Evolutionary conservation across 2,329 filamentous ascomycete species (phyloP).

Genomic region (Clonostachys sp.): DNA sequence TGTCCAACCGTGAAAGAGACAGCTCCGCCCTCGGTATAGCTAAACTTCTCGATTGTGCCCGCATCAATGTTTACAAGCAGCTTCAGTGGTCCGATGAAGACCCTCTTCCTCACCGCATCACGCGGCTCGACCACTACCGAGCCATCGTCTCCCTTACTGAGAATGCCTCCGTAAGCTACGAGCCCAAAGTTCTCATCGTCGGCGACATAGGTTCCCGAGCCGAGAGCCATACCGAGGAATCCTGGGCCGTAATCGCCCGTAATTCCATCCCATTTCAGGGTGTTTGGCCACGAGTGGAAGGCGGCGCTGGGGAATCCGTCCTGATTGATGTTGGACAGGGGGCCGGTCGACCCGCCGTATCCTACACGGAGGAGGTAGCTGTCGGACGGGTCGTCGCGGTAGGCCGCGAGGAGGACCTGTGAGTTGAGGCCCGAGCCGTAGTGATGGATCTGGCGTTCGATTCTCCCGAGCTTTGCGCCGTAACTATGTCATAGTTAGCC

Average conservation of each 20-base stretch:
- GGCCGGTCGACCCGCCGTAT: constrained; percentile 47
- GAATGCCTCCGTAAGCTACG: constrained; percentile 43
- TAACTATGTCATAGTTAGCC: constrained; percentile 18
- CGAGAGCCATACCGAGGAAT: constrained; percentile 46
- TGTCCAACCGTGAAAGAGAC: constrained; percentile 20
- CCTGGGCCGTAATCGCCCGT: constrained; percentile 53
- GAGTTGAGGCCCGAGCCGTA: constrained; percentile 57
- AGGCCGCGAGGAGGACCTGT: constrained; percentile 46
- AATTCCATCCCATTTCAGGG: constrained; percentile 50
- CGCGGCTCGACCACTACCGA: constrained; percentile 29
- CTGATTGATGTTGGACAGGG: constrained; percentile 48
- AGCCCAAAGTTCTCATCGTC: constrained; percentile 36
- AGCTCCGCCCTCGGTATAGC: constrained; percentile 13
- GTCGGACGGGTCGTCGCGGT: constrained; percentile 37
- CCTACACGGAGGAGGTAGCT: constrained; percentile 47
- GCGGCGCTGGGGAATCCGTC: constrained; percentile 50
- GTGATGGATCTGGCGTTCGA: constrained; percentile 47
- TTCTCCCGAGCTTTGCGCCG: constrained; percentile 32
- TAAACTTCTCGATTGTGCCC: constrained; percentile 31
- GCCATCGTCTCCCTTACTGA: constrained; percentile 11
- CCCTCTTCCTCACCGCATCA: constrained; percentile 39
- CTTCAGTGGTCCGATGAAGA: constrained; percentile 42
- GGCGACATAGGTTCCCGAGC: constrained; percentile 43
- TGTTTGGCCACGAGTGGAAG: constrained; percentile 53
- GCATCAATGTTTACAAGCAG: constrained; percentile 34